Evolutionary conservation across 2,329 filamentous ascomycete species (phyloP).

Genomic region (Fusarium sp.): DNA sequence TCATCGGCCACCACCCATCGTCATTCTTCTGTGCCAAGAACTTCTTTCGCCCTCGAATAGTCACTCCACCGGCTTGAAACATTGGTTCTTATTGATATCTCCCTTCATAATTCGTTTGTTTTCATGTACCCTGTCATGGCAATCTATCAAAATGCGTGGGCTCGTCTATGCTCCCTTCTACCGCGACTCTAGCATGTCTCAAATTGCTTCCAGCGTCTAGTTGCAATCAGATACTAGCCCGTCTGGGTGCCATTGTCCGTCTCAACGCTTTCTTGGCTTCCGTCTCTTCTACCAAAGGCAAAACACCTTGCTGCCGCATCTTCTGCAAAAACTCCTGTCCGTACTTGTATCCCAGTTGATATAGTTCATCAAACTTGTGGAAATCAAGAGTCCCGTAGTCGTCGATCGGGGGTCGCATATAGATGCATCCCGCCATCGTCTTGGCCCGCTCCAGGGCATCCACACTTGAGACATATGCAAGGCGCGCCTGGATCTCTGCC

Average conservation of each 20-base stretch:
- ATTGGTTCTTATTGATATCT: too few species aligned
- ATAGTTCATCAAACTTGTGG: constrained; percentile 98
- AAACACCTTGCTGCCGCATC: constrained; percentile 82
- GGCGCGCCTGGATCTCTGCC: constrained; percentile 93
- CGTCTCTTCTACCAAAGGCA: constrained; percentile 80
- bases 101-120: neutral
- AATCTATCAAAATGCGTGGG: neutral
- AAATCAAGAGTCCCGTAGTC: constrained; percentile 96
- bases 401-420: constrained; percentile 97
- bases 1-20: constrained; percentile 14
- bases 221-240: constrained; percentile 78
- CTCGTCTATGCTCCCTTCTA: neutral
- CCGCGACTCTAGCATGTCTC: too few species aligned
- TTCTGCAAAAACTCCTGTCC: constrained; percentile 85
- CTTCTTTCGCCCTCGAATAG: neutral
- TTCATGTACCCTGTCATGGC: neutral
- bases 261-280: constrained; percentile 84
- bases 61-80: too few species aligned
- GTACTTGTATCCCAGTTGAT: constrained; percentile 88
- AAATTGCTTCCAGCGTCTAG: neutral
- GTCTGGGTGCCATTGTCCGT: constrained; percentile 83
- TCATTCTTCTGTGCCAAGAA: constrained; percentile 26
- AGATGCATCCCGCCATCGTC: constrained; percentile 89
- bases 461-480: constrained; percentile 95
- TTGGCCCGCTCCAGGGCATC: constrained; percentile 96